Evolutionary conservation across 192 early-diverging fungal genomes (phyloP).

Genomic region (Spizellomyces punctatus): DNA sequence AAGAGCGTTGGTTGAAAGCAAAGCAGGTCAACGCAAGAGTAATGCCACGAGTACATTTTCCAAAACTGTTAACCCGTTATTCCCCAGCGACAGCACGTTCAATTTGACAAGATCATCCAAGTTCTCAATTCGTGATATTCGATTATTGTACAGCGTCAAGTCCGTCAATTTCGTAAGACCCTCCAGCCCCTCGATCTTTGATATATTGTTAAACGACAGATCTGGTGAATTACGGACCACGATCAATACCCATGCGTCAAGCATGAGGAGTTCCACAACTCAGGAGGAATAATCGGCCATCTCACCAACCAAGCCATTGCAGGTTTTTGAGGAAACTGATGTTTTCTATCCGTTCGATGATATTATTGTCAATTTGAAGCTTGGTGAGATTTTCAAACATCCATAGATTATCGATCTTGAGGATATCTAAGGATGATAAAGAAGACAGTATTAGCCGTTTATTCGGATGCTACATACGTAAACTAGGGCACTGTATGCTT

Average conservation of each 20-base stretch:
- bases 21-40: not conserved
- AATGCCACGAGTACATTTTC: slow-evolving; percentile 48
- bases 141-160: slow-evolving; percentile 66
- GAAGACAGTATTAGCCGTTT: not conserved
- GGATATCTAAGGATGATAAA: slow-evolving; percentile 49
- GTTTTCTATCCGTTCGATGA: slow-evolving; percentile 69
- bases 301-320: slow-evolving; percentile 58
- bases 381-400: slow-evolving; percentile 61
- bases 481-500: not conserved
- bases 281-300: slow-evolving; percentile 7
- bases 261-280: not conserved
- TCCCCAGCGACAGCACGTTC: slow-evolving; percentile 62
- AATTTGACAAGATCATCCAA: slow-evolving; percentile 63
- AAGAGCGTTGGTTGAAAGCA: not conserved
- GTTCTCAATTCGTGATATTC: slow-evolving; percentile 58
- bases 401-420: slow-evolving; percentile 70
- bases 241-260: slow-evolving; percentile 5
- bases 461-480: not conserved
- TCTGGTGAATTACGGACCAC: slow-evolving; percentile 34
- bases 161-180: slow-evolving; percentile 59
- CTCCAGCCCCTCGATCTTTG: slow-evolving; percentile 60
- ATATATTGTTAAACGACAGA: slow-evolving; percentile 68
- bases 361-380: slow-evolving; percentile 70
- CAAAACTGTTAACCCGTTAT: slow-evolving; percentile 52
- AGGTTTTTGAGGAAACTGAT: slow-evolving; percentile 59